phyloP scores from a whole-genome alignment of 768 basidiomycete genomes.

The Gymnopilus junonius region DNA sequence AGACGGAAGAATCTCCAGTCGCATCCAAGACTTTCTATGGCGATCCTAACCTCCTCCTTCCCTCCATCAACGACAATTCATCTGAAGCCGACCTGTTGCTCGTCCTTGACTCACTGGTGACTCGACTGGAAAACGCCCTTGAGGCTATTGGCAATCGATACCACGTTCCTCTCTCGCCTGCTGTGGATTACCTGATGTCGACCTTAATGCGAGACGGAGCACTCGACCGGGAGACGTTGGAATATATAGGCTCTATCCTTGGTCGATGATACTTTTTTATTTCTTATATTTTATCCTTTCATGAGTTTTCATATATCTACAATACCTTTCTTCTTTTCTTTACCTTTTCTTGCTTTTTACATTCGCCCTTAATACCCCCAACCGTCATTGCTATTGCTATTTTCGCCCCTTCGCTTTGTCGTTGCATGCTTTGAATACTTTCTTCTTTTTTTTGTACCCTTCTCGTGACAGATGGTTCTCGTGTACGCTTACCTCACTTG shows the following conservation, averaged over 20 bases:
- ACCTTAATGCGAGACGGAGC: slow-evolving; percentile 39
- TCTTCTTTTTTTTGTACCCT: neutral
- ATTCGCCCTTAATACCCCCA: neutral
- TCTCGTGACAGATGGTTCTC: neutral
- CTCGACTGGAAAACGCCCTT: slow-evolving; percentile 78
- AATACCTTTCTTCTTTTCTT: slow-evolving; percentile 4
- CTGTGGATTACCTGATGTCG: slow-evolving; percentile 35
- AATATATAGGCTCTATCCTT: slow-evolving; percentile 34
- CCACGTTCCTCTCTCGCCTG: slow-evolving; percentile 17
- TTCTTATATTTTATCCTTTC: neutral
- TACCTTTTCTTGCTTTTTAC: too few species aligned
- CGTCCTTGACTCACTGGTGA: slow-evolving; percentile 76
- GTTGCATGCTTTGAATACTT: slow-evolving; percentile 10
- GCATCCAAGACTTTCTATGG: slow-evolving; percentile 50
- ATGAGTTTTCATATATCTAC: neutral
- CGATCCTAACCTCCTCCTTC: slow-evolving; percentile 67
- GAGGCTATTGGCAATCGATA: slow-evolving; percentile 36
- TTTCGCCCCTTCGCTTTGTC: neutral
- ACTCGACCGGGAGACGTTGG: slow-evolving; percentile 54
- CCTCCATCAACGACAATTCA: slow-evolving; percentile 69
- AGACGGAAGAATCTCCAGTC: slow-evolving; percentile 29
- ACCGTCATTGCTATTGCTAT: neutral
- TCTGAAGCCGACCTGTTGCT: slow-evolving; percentile 73
- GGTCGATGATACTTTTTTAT: slow-evolving; percentile 12
- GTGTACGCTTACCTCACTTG: slow-evolving; percentile 3